A percentile compares a stretch with the other conserved stretches of the same genome.
Evolutionary conservation across 83 land plant genomes (phyloP).

Genomic region (Diphasiastrum complanatum): DNA sequence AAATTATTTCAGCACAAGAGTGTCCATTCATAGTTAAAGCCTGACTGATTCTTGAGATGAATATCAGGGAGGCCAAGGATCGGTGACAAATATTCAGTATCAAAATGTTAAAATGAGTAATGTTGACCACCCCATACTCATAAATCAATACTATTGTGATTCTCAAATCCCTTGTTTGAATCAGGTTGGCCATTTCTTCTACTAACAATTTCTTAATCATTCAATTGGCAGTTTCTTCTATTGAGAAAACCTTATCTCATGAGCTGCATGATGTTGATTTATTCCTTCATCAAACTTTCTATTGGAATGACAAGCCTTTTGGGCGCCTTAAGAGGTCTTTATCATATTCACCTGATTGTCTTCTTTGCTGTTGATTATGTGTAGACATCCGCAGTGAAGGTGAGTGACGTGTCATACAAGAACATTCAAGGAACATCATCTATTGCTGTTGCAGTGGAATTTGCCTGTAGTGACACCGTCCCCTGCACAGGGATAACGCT

Average conservation of each 20-base stretch:
- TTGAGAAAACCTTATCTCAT: not conserved
- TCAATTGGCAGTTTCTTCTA: not conserved
- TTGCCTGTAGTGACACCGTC: constrained; percentile 17
- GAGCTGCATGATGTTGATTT: not conserved
- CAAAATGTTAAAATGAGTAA: constrained; percentile 14
- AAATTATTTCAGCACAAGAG: too few species aligned
- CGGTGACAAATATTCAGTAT: constrained; percentile 6
- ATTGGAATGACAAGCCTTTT: not conserved
- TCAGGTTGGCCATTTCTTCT: constrained; percentile 6
- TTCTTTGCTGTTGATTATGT: not conserved
- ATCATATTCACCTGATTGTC: not conserved
- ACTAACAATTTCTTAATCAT: not conserved
- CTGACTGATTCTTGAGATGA: not conserved
- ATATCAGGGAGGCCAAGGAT: constrained; percentile 14
- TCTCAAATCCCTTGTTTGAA: not conserved
- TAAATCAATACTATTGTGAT: constrained; percentile 24
- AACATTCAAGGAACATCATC: constrained; percentile 25
- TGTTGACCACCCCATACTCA: constrained; percentile 16
- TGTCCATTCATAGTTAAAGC: not conserved
- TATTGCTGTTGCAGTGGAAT: not conserved
- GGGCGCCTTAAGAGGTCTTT: not conserved
- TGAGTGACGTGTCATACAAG: constrained; percentile 15
- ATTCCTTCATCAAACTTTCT: not conserved
- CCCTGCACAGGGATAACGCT: constrained; percentile 14
- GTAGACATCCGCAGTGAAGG: constrained; percentile 20